Evolutionary conservation across 2,329 filamentous ascomycete genomes (phyloP).

Genomic region (Penicillium rolfsii): DNA sequence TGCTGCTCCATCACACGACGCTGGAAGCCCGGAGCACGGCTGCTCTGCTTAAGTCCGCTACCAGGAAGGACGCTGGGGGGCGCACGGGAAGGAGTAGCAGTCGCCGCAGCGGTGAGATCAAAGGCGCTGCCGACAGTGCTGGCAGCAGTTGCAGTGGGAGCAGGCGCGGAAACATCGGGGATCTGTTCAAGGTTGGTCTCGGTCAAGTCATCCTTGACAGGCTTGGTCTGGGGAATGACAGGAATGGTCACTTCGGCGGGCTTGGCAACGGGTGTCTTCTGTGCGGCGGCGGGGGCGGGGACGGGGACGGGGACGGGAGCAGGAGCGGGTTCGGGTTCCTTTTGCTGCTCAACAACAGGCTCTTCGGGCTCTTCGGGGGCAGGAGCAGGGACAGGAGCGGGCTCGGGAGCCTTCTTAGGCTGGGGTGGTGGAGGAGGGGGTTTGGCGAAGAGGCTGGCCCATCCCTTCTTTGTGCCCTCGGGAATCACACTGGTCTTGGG

Average conservation of each 20-base stretch:
- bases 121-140: conserved; percentile 88
- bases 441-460: conserved; percentile 77
- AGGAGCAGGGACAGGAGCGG: conserved; percentile 22
- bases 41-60: conserved; percentile 75
- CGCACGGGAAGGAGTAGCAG: conserved; percentile 57
- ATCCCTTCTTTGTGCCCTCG: conserved; percentile 54
- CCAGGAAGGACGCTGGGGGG: conserved; percentile 74
- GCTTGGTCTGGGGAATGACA: conserved; percentile 52
- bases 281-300: conserved; percentile 39
- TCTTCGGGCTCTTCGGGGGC: conserved; percentile 35
- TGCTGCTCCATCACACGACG: conserved; percentile 90
- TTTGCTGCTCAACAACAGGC: conserved; percentile 36
- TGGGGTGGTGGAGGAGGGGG: conserved; percentile 54
- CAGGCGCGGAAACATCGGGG: conserved; percentile 76
- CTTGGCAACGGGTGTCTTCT: conserved; percentile 43
- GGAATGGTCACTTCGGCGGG: conserved; percentile 38
- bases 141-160: conserved; percentile 78
- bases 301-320: conserved; percentile 49
- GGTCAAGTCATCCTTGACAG: conserved; percentile 81
- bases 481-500: conserved; percentile 42
- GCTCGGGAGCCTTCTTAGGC: conserved; percentile 53
- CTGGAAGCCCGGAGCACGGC: conserved; percentile 77
- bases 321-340: conserved; percentile 49
- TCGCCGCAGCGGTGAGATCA: conserved; percentile 67
- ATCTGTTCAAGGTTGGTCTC: conserved; percentile 91